Conservation (phyloP, 116 monocot species). For the Zostera marina region DNA sequence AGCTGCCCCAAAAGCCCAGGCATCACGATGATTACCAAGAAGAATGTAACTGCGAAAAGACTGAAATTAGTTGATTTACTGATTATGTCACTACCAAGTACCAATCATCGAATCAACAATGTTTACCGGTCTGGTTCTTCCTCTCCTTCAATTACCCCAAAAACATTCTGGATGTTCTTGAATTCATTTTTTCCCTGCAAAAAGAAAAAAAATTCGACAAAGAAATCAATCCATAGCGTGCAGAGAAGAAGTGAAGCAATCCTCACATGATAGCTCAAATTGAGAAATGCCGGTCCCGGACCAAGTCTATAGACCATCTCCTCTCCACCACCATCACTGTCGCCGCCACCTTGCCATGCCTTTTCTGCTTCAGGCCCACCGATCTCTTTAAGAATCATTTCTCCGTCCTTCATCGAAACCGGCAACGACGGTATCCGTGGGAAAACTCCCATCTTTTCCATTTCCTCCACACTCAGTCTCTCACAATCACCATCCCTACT, state of each 20-base stretch:
- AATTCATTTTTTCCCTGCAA: constrained; percentile 45
- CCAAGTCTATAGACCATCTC: constrained; percentile 33
- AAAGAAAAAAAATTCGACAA: background rate
- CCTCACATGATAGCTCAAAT: constrained; percentile 50
- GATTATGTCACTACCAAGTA: too few relatives aligned
- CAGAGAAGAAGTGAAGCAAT: background rate
- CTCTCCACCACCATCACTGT: constrained; percentile 18
- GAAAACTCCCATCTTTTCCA: constrained; percentile 26
- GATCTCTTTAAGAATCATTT: constrained; percentile 27
- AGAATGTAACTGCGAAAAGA: constrained; percentile 40
- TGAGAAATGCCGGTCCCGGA: constrained; percentile 45
- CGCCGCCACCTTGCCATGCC: constrained; percentile 48
- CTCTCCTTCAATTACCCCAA: constrained; percentile 61
- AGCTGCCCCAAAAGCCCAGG: constrained; percentile 90
- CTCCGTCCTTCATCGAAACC: constrained; percentile 53
- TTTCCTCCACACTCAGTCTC: constrained; percentile 30
- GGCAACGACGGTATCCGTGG: constrained; percentile 70
- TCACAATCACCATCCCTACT: constrained; percentile 24
- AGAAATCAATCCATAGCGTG: background rate
- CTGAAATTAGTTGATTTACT: too few relatives aligned
- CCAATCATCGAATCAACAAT: background rate
- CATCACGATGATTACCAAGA: constrained; percentile 91
- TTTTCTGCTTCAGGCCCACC: constrained; percentile 41
- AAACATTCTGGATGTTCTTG: constrained; percentile 52
- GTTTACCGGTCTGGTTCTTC: constrained; percentile 69